These are phyloP conservation scores for Phytomonas sp. DNA, from an alignment of 208 protist species.

Conservation along the genomic window DNA sequence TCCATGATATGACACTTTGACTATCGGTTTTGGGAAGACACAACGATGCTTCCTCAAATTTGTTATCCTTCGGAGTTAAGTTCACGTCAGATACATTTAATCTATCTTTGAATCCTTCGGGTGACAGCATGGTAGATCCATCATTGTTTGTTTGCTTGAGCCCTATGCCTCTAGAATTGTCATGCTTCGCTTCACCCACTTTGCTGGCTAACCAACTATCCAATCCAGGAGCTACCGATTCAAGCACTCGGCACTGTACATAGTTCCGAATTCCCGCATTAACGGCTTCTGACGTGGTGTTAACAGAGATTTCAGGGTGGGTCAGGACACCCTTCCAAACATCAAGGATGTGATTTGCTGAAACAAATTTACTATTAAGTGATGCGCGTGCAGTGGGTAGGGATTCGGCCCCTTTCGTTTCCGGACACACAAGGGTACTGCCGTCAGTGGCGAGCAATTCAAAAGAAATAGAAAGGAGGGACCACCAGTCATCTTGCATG, in stretches of 20 bases:
- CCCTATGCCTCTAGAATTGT: background rate
- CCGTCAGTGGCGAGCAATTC: constrained; percentile 62
- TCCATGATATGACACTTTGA: constrained; percentile 42
- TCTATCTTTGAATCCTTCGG: background rate
- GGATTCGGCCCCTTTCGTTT: constrained; percentile 5
- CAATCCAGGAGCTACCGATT: constrained; percentile 32
- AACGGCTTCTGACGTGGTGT: constrained; percentile 18
- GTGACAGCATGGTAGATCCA: background rate
- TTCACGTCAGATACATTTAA: background rate
- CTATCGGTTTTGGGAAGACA: constrained; percentile 11
- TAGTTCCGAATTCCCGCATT: constrained; percentile 28
- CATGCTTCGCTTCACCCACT: constrained; percentile 37
- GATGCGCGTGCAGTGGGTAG: background rate
- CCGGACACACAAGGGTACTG: constrained; percentile 37
- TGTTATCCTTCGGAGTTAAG: background rate
- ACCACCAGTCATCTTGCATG: constrained; percentile 77
- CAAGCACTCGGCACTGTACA: constrained; percentile 53
- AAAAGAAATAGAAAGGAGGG: constrained; percentile 63
- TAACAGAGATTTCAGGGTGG: constrained; percentile 10
- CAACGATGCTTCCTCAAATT: background rate
- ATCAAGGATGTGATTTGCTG: constrained; percentile 41
- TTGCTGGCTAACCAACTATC: constrained; percentile 56
- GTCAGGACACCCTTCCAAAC: constrained; percentile 56
- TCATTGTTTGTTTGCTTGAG: background rate
- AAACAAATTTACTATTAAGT: constrained; percentile 34